Percentiles rank a stretch among this genome's conserved stretches.
These are phyloP conservation scores for Luzula sylvatica DNA, from an alignment of 176 grass and related monocot species.

Conservation along the genomic window DNA sequence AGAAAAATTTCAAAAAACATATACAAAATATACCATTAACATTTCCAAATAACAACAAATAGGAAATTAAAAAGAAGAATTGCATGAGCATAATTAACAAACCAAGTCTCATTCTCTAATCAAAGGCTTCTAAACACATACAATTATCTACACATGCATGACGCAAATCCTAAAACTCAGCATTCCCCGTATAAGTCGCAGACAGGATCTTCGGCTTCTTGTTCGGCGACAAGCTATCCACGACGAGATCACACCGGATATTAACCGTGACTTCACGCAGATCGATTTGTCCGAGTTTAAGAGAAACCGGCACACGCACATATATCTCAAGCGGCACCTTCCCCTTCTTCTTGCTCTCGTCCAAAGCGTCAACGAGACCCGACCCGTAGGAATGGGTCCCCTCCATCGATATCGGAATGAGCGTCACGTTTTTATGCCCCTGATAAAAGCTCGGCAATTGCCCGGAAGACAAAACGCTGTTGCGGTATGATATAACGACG, in stretches of 20 bases:
- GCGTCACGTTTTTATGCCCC: conserved; percentile 56
- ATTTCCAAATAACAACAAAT: too few relatives aligned
- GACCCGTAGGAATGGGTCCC: conserved; percentile 31
- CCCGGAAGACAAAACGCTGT: conserved; percentile 47
- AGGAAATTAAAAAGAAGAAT: too few relatives aligned
- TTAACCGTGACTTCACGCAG: conserved; percentile 35
- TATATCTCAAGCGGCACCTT: conserved; percentile 55
- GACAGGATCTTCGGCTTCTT: conserved; percentile 61
- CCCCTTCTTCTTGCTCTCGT: conserved; percentile 49
- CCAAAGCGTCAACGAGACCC: conserved; percentile 39
- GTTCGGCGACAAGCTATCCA: conserved; percentile 64
- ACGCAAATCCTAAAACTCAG: conserved; percentile 30
- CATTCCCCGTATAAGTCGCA: conserved; percentile 38
- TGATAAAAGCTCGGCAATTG: conserved; percentile 55
- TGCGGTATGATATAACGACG: conserved; percentile 49
- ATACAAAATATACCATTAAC: too few relatives aligned
- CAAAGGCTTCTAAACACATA: too few relatives aligned
- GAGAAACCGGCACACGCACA: conserved; percentile 45
- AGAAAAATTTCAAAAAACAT: too few relatives aligned
- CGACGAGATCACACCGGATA: conserved; percentile 53
- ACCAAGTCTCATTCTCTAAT: too few relatives aligned
- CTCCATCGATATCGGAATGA: conserved; percentile 61
- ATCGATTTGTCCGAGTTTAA: conserved; percentile 11
- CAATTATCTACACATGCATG: too few relatives aligned
- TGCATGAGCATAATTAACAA: too few relatives aligned